These are phyloP conservation scores for Scutellaria galericulata DNA, from an alignment of 257 asterid genomes.

Conservation along the genomic window DNA sequence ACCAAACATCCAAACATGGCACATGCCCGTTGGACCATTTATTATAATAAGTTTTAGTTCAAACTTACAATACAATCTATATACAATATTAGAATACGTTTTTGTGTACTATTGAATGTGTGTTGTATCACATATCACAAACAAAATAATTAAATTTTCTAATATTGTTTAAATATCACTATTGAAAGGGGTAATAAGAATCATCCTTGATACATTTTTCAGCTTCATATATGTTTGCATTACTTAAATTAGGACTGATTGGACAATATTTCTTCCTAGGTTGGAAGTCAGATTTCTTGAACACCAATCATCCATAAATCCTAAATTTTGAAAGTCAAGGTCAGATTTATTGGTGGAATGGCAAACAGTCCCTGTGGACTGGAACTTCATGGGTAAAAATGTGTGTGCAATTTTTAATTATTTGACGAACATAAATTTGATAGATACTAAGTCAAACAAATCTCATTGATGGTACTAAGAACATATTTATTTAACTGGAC, in stretches of 20 bases:
- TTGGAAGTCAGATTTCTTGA: conserved; percentile 12
- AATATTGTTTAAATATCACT: no score
- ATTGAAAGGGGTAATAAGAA: no score
- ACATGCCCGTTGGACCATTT: conserved; percentile 40
- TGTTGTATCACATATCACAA: no score
- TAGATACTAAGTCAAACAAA: conserved; percentile 18
- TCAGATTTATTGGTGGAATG: conserved; percentile 6
- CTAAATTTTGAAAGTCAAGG: conserved; percentile 24
- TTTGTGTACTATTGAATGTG: no score
- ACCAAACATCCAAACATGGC: conserved; percentile 58
- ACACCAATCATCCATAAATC: neutral
- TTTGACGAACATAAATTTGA: neutral
- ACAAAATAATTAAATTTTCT: no score
- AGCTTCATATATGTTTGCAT: neutral
- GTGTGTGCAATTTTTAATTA: neutral
- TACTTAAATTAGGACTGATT: neutral
- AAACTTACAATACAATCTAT: neutral
- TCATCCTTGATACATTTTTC: no score
- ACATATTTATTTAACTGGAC: neutral
- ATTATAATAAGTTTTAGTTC: neutral
- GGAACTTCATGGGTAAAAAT: neutral
- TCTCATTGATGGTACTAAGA: neutral
- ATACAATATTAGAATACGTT: no score
- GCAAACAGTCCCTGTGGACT: conserved; percentile 17
- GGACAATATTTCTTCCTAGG: neutral